Base-by-base conservation (phyloP, 768 basidiomycete species). In the Podaxis rugospora region DNA sequence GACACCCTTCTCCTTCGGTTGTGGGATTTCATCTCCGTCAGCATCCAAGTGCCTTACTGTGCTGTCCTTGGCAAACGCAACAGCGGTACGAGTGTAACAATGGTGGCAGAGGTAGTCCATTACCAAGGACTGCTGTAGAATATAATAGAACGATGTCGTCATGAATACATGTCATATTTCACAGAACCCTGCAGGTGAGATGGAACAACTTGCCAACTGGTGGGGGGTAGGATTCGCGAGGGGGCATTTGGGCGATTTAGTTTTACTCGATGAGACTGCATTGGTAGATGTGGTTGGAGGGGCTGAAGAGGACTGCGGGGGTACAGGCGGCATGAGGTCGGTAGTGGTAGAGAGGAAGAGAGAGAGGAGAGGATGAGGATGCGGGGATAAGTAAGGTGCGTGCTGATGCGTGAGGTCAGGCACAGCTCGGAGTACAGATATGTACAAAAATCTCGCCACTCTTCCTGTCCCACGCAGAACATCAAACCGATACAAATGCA, bases 71-170 rank as follows among this genome's bases (percentile, higher is more conserved):
- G 80, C 78, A 63, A 94, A 91, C 0, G 85, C 86, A 36, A 78
- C 77, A 2, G 90, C 89, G 0, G 92, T 91, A 40, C 75, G 74
- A n/a, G 84, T 82, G 71, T 87, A 90, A 61, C 87, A 88, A 42
- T 83, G 80, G 66, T 93, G 89, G 57, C 83, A 83, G 1, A 94
- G 81, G 68, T 92, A 93, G 66, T 90, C 86, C 39, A 93, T 76
- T 14, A 93, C 87, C 50, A 93, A 73, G 16, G 80, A 71, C 47
- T 86, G 84, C 90, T 92, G 62, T 14, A 13, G 18, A 56, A 32
- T 25, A 54, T 63, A 49, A 56, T 16, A 32, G 32, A 32, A 53
- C 55, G 36, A 27, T 49, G 47, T 37, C 27, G 46, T 11, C 27
- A 50, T 51, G 37, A 49, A 40, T 9, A 40, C 50, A 54, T 53